Evolutionary conservation across 495 filamentous ascomycete species (phyloP), one percentile per base, ranked within the genome.

Genomic region (Chlorociboria aeruginascens): DNA sequence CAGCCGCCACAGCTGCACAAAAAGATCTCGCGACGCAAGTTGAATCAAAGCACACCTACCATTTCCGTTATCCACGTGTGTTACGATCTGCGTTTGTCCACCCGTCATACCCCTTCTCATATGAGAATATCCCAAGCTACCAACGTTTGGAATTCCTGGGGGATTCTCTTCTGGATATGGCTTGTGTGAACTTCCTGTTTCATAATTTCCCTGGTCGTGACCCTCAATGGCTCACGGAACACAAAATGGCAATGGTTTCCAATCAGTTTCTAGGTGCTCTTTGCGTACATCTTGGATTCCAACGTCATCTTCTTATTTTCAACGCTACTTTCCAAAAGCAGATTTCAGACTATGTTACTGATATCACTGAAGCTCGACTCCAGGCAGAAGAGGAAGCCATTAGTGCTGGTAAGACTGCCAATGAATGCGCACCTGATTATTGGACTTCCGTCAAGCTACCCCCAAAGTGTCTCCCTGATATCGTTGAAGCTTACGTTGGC

Each of bases 191-290:
- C 44, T 76, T 84, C 51, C 67, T 98, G 13, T 98, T 85, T 63
- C 66, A 79, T 50, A 71, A 71, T 9, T 86, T 82, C 60, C 87
- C 88, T 0, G 71, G 77, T 38, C 79, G 79, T 49, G 89, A 96
- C 59, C 90, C 92, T 1, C 89, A 96, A 61, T 98, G 92, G 92
- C 74, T 98, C 31, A 98, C 92, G 1, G 92, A 98, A 66, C 93
- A 98, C 69, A 98, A 96, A 73, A 95, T 94, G 88, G 89, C 93
- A 8, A 95, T 98, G 89, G 90, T 92, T 2, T 94, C 89, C 11
- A 98, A 98, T 68, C 89, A 89, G 50, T 98, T 96, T 58, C 70
- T 96, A 0, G 89, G 85, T 10, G 84, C 84, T 16, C 61, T 97
- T 7, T 81, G 82, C 51, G 86, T 89, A 10, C 70, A 74, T 25